Percentiles rank a stretch among this genome's conserved stretches.
These are phyloP conservation scores for Xylariomycetidae sp. DNA, from an alignment of 2,329 filamentous ascomycete genomes.

Conservation along the genomic window DNA sequence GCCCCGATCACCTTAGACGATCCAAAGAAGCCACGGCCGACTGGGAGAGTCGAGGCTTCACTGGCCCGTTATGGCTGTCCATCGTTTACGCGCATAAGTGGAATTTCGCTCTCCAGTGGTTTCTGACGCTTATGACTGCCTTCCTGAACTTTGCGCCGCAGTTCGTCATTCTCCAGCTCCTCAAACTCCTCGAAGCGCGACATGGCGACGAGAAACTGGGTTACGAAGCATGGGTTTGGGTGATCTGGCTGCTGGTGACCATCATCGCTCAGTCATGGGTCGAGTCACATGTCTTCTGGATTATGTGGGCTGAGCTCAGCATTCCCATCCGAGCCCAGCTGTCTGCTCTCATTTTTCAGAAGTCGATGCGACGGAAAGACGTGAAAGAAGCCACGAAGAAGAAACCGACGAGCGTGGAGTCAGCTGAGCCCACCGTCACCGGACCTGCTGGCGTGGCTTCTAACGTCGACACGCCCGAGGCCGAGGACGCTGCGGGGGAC, in stretches of 20 bases:
- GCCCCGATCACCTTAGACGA: conserved; percentile 50
- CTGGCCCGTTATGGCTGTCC: conserved; percentile 52
- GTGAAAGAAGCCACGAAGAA: conserved; percentile 57
- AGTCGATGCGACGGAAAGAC: conserved; percentile 71
- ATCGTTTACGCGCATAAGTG: conserved; percentile 52
- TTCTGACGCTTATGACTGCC: conserved; percentile 46
- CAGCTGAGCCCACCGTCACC: conserved; percentile 22
- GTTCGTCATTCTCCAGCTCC: conserved; percentile 59
- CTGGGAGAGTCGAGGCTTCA: conserved; percentile 43
- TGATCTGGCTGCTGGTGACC: conserved; percentile 55
- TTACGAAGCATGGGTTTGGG: conserved; percentile 60
- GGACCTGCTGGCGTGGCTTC: conserved; percentile 23
- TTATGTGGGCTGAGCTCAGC: conserved; percentile 55
- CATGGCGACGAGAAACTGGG: conserved; percentile 38
- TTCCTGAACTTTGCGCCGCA: conserved; percentile 65
- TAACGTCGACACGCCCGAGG: conserved; percentile 26
- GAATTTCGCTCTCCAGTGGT: conserved; percentile 52
- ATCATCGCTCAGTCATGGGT: conserved; percentile 54
- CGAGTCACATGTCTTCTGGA: conserved; percentile 62
- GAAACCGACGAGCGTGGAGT: conserved; percentile 29
- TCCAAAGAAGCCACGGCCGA: conserved; percentile 42
- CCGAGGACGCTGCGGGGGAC: conserved; percentile 34
- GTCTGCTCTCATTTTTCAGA: conserved; percentile 67
- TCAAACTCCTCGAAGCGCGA: conserved; percentile 56
- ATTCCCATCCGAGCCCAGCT: conserved; percentile 65